Evolutionary conservation across 208 protist genomes (phyloP).

Genomic region (Vickermania spadyakhi): DNA sequence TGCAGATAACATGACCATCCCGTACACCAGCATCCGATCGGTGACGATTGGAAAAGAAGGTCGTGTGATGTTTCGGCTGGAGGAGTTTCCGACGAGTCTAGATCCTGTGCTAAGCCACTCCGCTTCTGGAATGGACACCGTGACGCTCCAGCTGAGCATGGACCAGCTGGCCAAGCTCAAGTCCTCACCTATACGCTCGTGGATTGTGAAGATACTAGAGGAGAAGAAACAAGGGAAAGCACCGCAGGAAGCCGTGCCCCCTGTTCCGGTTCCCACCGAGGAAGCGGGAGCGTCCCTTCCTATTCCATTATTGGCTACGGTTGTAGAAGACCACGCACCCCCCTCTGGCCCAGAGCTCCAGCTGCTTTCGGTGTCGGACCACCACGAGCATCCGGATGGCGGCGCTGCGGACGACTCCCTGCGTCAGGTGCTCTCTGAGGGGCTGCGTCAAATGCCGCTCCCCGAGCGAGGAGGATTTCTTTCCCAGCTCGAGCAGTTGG

Average conservation of each 20-base stretch:
- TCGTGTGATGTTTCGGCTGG: constrained; percentile 64
- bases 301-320: too few relatives aligned
- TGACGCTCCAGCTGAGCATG: constrained; percentile 52
- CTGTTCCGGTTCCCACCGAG: too few relatives aligned
- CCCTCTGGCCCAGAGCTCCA: too few relatives aligned
- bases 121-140: constrained; percentile 53
- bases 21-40: constrained; percentile 70
- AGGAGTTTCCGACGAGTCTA: constrained; percentile 79
- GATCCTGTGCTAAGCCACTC: constrained; percentile 63
- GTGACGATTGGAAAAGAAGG: constrained; percentile 75
- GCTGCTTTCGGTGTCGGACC: too few relatives aligned
- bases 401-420: not conserved
- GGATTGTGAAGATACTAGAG: constrained; percentile 63
- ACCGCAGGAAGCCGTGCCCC: too few relatives aligned
- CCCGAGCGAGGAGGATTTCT: constrained; percentile 32
- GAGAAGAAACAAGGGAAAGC: constrained; percentile 11
- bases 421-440: not conserved
- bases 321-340: too few relatives aligned
- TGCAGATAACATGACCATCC: constrained; percentile 83
- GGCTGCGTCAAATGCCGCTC: not conserved
- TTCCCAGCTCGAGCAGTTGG: constrained; percentile 44
- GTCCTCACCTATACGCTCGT: constrained; percentile 60
- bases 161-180: constrained; percentile 61
- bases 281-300: too few relatives aligned
- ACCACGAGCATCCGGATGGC: too few relatives aligned